Percentiles rank a stretch among this genome's conserved stretches.
phyloP scores from a whole-genome alignment of 1,284 basidiomycete species.

The Irpex rosettiformis region DNA sequence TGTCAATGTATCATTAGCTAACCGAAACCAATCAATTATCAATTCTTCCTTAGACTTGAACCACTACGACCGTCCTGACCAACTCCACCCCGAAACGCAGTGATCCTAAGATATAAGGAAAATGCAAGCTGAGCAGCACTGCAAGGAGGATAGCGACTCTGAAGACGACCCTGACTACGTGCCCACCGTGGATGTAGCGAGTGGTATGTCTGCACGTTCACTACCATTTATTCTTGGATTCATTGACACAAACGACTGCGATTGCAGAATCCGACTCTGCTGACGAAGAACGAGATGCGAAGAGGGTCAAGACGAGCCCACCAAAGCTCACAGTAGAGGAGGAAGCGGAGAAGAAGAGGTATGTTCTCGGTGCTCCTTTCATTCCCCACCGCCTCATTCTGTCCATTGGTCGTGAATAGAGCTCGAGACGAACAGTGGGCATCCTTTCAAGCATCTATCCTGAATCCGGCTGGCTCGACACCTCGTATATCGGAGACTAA shows the following conservation, averaged over 20 bases:
- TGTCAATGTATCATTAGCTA: not conserved
- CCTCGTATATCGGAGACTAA: slow-evolving; percentile 18
- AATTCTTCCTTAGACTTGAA: not conserved
- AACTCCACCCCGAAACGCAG: not conserved
- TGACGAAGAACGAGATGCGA: slow-evolving; percentile 30
- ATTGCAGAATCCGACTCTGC: slow-evolving; percentile 23
- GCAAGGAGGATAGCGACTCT: slow-evolving; percentile 43
- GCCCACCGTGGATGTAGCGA: slow-evolving; percentile 40
- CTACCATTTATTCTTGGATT: no score
- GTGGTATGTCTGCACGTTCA: slow-evolving; percentile 28
- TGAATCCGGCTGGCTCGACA: slow-evolving; percentile 1
- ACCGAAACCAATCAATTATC: not conserved
- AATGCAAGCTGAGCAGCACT: slow-evolving; percentile 1
- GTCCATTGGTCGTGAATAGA: slow-evolving; percentile 26
- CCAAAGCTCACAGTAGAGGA: slow-evolving; percentile 29
- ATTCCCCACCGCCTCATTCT: not conserved
- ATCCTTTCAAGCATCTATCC: slow-evolving; percentile 46
- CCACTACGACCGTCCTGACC: not conserved
- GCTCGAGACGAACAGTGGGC: slow-evolving; percentile 55
- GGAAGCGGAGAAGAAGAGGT: slow-evolving; percentile 43
- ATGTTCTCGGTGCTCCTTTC: slow-evolving; percentile 10
- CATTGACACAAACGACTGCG: not conserved
- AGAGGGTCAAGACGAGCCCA: slow-evolving; percentile 25
- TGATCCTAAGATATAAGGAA: not conserved
- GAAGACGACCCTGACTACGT: slow-evolving; percentile 67